phyloP scores from a whole-genome alignment of 2,329 filamentous ascomycete species.

The Orbilia javanica region DNA sequence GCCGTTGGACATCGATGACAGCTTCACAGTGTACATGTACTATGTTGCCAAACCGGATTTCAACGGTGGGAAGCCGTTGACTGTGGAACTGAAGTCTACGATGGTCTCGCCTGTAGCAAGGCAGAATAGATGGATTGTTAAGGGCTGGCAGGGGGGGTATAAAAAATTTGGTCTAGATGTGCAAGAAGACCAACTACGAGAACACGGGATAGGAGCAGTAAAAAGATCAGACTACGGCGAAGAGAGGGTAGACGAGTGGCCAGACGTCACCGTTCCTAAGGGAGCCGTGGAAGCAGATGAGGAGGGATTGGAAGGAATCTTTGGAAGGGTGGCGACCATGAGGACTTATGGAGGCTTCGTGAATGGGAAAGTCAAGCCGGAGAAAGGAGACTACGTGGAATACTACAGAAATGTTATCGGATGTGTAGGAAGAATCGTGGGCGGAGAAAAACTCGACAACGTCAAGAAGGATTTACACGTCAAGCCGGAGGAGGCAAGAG shows the following conservation, averaged over 20 bases:
- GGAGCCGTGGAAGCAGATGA: conserved; percentile 37
- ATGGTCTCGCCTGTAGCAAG: conserved; percentile 62
- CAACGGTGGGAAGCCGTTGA: conserved; percentile 61
- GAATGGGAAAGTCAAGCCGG: conserved; percentile 55
- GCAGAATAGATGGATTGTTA: conserved; percentile 64
- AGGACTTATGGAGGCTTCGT: conserved; percentile 13
- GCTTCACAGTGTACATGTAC: conserved; percentile 64
- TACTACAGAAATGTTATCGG: conserved; percentile 60
- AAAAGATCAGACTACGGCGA: conserved; percentile 32
- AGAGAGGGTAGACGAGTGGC: conserved; percentile 52
- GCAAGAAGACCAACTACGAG: conserved; percentile 45
- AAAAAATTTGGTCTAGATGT: conserved; percentile 64
- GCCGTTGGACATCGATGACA: conserved; percentile 63
- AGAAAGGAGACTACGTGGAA: conserved; percentile 60
- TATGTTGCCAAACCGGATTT: conserved; percentile 61
- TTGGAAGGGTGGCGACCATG: conserved; percentile 13
- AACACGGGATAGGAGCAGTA: conserved; percentile 11
- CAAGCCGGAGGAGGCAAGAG: conserved; percentile 60
- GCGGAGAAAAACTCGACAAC: conserved; percentile 20
- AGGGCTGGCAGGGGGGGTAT: conserved; percentile 64
- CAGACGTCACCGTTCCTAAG: conserved; percentile 59
- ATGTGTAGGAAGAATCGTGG: conserved; percentile 45
- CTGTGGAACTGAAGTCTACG: conserved; percentile 64
- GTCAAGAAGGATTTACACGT: conserved; percentile 45
- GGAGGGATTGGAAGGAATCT: conserved; percentile 32